Evolutionary conservation across 2,329 filamentous ascomycete species (phyloP), one percentile per base, ranked within the genome.

Genomic region (Calonectria pseudoturangicola): DNA sequence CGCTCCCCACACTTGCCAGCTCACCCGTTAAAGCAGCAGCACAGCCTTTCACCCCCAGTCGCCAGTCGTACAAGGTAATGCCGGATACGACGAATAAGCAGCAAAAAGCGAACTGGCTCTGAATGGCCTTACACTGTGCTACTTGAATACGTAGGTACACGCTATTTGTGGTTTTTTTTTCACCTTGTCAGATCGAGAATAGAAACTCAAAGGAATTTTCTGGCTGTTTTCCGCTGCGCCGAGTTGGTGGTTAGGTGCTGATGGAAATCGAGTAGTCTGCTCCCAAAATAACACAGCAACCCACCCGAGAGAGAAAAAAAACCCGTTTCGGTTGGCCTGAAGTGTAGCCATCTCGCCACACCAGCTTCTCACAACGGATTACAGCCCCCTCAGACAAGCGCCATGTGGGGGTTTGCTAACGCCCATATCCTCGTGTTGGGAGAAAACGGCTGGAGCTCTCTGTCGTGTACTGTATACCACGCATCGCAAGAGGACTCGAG

Each of bases 351-450:
- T 33, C 51, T 50, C 27, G 30, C 28, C 33, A 41, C 50, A 48
- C 63, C 47, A 54, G 8, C 28, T n/a, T 39, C 47, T 39, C 30
- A 66, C 39, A 25, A 47, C 45, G 28, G 21, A 27, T 66, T 63
- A 70, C 50, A 51, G 47, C 63, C 58, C 50, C 36, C 54, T 41
- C 39, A 6, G 4, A 39, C 36, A 36, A 51, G 21, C 58, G 43
- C 68, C 62, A 56, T 70, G 68, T 70, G 68, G 68, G 62, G 68
- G 30, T 41, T 5, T 41, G 28, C 56, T 27, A 65, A 66, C 62
- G 68, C 68, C 60, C 50, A 33, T 33, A 50, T 60, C 39, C 62
- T 70, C 68, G 68, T 70, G 68, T 70, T 66, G 60, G 50, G 2
- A 58, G 50, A 39, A 27, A n/a, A 25, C 33, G 18, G 39, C 21